Percentiles rank a stretch among this genome's conserved stretches.
Conservation (phyloP, 805 yeast species). For the Metschnikowia amazonensis region DNA sequence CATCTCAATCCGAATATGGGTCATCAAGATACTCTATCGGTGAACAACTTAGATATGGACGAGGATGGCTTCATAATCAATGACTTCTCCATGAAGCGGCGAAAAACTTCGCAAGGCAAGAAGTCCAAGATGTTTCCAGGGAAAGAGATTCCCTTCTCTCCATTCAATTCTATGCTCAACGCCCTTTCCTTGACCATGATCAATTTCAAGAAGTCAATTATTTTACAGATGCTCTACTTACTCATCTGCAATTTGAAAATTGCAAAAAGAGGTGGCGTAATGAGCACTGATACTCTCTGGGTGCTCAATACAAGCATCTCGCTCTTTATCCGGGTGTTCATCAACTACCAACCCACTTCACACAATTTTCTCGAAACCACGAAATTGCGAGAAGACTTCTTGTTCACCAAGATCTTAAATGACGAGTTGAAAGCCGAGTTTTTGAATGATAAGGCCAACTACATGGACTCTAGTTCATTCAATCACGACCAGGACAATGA, state of each 20-base stretch:
- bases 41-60: constrained; percentile 35
- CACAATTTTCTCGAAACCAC: constrained; percentile 12
- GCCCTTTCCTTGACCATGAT: constrained; percentile 42
- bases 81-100: constrained; percentile 39
- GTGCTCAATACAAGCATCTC: constrained; percentile 23
- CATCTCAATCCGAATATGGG: constrained; percentile 3
- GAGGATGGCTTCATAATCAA: constrained; percentile 45
- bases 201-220: constrained; percentile 40
- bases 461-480: not conserved
- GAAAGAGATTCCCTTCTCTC: constrained; percentile 32
- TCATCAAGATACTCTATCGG: constrained; percentile 4
- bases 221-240: constrained; percentile 41
- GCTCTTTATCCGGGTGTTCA: constrained; percentile 34
- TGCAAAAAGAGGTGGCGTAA: constrained; percentile 25
- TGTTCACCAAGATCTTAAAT: constrained; percentile 36
- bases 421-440: constrained; percentile 40
- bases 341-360: constrained; percentile 31
- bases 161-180: constrained; percentile 40
- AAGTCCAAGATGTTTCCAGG: constrained; percentile 9
- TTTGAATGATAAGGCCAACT: constrained; percentile 25
- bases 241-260: constrained; percentile 39
- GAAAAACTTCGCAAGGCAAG: constrained; percentile 16
- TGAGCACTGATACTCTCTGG: constrained; percentile 16
- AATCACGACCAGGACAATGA: constrained; percentile 27
- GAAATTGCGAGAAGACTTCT: constrained; percentile 29